Evolutionary conservation across 2,329 filamentous ascomycete genomes (phyloP).

Genomic region (Chalara sp.): DNA sequence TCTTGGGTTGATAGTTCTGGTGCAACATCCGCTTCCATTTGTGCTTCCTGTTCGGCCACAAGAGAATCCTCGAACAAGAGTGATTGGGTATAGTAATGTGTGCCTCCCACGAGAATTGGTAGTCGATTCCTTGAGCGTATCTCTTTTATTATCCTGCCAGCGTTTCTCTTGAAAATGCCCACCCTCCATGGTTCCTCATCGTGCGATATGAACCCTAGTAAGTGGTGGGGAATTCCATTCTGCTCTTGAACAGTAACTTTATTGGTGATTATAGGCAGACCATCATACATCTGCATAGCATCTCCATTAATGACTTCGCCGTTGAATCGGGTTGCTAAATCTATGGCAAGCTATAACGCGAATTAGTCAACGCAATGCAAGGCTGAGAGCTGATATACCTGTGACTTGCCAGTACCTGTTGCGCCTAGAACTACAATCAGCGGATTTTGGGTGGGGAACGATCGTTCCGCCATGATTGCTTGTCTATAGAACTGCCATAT

Average conservation of each 20-base stretch:
- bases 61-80: constrained; percentile 74
- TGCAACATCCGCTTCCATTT: constrained; percentile 20
- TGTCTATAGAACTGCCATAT: constrained; percentile 8
- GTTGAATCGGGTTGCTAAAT: constrained; percentile 74
- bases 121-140: constrained; percentile 73
- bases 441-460: constrained; percentile 35
- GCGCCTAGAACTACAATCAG: constrained; percentile 80
- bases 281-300: constrained; percentile 95
- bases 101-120: constrained; percentile 88
- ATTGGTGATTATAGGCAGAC: constrained; percentile 91
- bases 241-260: constrained; percentile 74
- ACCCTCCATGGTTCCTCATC: constrained; percentile 80
- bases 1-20: constrained; percentile 27
- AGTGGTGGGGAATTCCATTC: constrained; percentile 76
- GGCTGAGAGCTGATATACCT: constrained; percentile 42
- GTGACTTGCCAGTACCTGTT: constrained; percentile 89
- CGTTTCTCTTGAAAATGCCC: constrained; percentile 66
- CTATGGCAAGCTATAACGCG: constrained; percentile 53
- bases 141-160: constrained; percentile 62
- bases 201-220: constrained; percentile 72
- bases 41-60: constrained; percentile 33
- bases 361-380: background rate
- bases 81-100: constrained; percentile 90
- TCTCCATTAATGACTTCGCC: constrained; percentile 97
- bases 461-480: constrained; percentile 12